Evolutionary conservation across 2,329 filamentous ascomycete species (phyloP), one percentile per base, ranked within the genome.

Genomic region (Diaporthe humulicola): DNA sequence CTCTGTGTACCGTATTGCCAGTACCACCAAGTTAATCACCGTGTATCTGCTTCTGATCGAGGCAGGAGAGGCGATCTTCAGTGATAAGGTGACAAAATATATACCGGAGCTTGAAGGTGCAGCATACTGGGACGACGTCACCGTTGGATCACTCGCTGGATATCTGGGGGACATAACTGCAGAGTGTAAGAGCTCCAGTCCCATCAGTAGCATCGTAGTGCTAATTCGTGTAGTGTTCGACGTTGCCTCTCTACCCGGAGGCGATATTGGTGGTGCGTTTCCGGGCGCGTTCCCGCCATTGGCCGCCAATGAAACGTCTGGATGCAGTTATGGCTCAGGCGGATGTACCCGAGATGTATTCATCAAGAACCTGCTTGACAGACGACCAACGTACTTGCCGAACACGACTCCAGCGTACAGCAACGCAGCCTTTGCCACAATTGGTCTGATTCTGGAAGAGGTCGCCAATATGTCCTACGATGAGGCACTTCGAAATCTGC

Each of bases 321-420:
- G 19, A 22, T 58, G 56, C 56, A 36, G 30, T 4, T 58, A 58
- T 12, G 56, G 30, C 10, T n/a, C 56, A 33, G 30, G 56, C 19
- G 56, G 56, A 58, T 58, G 56, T n/a, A 58, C 56, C 10, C 19
- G 30, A n/a, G 56, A 58, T 10, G 56, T n/a, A 22, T 58, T 58
- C 56, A 38, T 58, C 30, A 36, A 33, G 30, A 36, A n/a, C 10
- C 30, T 58, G 30, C 9, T 58, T 14, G 30, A n/a, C 4, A 36
- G 56, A 36, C 10, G 56, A 36, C 56, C 56, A 36, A 30, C 22
- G 30, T 58, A 58, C 30, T 10, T 38, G 30, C 56, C 56, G 33
- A 58, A 58, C 56, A 58, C 56, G 2, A 58, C 56, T n/a, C 56
- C 56, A 36, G 56, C 30, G 8, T 58, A 58, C 56, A n/a, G 30